Base-by-base conservation (phyloP, 2,329 filamentous ascomycete genomes). In the Phialophora verrucosa region DNA sequence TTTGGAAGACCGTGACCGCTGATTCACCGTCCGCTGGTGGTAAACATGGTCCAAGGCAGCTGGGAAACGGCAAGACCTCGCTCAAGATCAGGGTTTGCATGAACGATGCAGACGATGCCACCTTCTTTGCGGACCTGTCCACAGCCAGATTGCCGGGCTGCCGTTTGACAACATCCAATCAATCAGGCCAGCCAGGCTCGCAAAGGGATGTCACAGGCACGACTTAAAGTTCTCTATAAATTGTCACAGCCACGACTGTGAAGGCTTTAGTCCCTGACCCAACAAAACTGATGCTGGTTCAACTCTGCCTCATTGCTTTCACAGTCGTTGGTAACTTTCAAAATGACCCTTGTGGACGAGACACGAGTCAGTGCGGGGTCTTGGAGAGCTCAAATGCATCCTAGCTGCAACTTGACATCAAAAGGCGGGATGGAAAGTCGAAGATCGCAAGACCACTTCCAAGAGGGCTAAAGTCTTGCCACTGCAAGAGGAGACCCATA, bases 1-100 rank as follows among this genome's bases (percentile, higher is more conserved):
- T 51, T 58, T 60, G 59, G 65, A 64, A 57, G 59, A 58, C 35
- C 8, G 42, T 20, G 49, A 14, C 27, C 31, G 59, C 42, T 64
- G 51, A 69, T 66, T 63, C 56, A 38, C 55, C 32, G 61, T 60
- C 23, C 12, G 20, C 49, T 27, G 49, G 38, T 23, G 25, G 20
- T 51, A 11, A 51, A 27, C 12, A 10, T 35, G 27, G 23, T 51
- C 25, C 23, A 27, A 23, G 25, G 23, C 49, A 51, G 49, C 11
- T 44, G 38, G 17, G 17, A 17, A 44, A 44, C 7, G n/a, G 38
- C 17, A 44, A 44, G 35, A 11, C 35, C 35, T 17, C 5, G 35
- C 14, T 17, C 12, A 14, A 7, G 14, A 44, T n/a, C 38, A 35
- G 32, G 38, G 14, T 6, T n/a, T 44, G 38, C 17, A n/a, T 44